These are phyloP conservation scores for Pseudogymnoascus destructans DNA, from an alignment of 2,329 filamentous ascomycete genomes.

Conservation along the genomic window DNA sequence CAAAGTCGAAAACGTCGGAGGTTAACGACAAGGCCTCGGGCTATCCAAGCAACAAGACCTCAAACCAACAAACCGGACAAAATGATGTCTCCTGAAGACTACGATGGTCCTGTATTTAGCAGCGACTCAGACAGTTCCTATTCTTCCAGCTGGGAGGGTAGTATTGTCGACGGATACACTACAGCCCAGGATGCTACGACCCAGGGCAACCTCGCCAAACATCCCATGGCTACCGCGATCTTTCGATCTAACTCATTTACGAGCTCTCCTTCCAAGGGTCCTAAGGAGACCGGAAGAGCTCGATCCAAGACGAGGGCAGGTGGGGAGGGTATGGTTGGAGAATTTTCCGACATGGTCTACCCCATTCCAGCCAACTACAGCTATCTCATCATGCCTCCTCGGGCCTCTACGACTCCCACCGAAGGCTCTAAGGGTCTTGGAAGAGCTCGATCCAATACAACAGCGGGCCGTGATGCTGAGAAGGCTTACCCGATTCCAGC, in stretches of 20 bases:
- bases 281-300: neutral
- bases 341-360: neutral
- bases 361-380: slow-evolving; percentile 16
- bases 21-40: neutral
- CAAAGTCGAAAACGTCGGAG: neutral
- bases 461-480: neutral
- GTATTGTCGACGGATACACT: neutral
- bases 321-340: neutral
- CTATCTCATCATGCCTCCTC: neutral
- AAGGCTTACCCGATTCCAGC: slow-evolving; percentile 1
- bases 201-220: neutral
- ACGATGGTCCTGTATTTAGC: neutral
- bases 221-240: no score
- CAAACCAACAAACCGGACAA: neutral
- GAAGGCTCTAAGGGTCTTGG: neutral
- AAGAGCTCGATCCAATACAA: neutral
- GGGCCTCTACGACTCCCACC: neutral
- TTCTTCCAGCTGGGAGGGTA: neutral
- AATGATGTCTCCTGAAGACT: neutral
- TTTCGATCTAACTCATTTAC: neutral
- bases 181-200: no score
- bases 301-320: slow-evolving; percentile 1
- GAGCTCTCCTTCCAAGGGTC: neutral
- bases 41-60: neutral
- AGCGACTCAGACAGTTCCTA: neutral